Evolutionary conservation across 768 basidiomycete species (phyloP), one percentile per base, ranked within the genome.

Genomic region (Trametes coccinea): DNA sequence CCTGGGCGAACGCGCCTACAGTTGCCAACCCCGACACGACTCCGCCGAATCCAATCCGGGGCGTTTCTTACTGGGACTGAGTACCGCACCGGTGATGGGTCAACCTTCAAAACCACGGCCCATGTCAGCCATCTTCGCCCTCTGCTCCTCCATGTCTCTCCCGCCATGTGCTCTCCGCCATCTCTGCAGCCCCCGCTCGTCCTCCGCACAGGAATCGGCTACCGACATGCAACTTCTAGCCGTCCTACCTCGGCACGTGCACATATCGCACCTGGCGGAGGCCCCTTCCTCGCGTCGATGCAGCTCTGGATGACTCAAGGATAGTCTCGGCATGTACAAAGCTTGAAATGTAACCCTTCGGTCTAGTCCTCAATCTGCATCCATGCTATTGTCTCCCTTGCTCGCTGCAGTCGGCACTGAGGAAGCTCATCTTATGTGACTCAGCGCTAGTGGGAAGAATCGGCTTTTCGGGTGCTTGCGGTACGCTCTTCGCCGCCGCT

Each of bases 71-170:
- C 22, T 17, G 56, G 34, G 34, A 58, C 41, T 59, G 57, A 59
- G 57, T 59, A 59, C 57, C 57, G 49, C 49, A 59, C 57, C 57
- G 22, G 57, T 59, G 57, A 59, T 40, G 50, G 56, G 49, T 51
- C 49, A 41, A 14, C 30, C 49, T 34, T 47, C 34, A 59, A 51
- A 51, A 41, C 7, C 47, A 51, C 8, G 30, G 16, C 41, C 30
- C 30, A 53, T 22, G 22, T 8, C 13, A 11, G 30, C 31, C 2
- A 16, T 37, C 46, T 37, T 37, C 34, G 6, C 34, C 34, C 6
- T 37, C 11, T 37, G 34, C 5, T 11, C 11, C 34, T 37, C 34
- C 34, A 37, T 37, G 34, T 37, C 34, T 37, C 34, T 37, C 34
- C 34, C 34, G 34, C 6, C 34, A 37, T 11, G 34, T 31, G 30